Base-by-base conservation (phyloP, 2,329 filamentous ascomycete genomes). In the Calonectria multiphialidica region DNA sequence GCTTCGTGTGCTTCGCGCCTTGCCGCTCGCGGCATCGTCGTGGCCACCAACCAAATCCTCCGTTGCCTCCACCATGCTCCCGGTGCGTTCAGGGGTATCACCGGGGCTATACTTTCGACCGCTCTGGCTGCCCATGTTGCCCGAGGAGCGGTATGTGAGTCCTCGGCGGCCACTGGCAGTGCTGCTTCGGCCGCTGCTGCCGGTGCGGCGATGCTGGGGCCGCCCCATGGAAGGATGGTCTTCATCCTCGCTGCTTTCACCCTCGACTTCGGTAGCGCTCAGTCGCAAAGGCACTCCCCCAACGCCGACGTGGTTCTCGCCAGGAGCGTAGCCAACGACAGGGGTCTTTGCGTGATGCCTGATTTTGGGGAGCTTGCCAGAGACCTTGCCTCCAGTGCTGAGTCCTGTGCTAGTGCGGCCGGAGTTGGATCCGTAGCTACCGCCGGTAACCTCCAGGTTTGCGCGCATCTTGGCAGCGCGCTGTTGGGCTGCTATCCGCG, bases 191-290 rank as follows among this genome's bases (percentile, higher is more conserved):
- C 93, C 93, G 78, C 93, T 95, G 82, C 93, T 95, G 55, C 93
- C 93, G 25, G 91, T 93, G 75, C 94, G 88, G 74, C 91, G 91
- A 83, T 96, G 93, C 75, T 92, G 88, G 84, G 88, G 79, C 72
- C 87, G 88, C 76, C 86, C 83, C 77, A 82, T 81, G 63, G 83
- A 81, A 40, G 85, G 83, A 18, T 83, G 82, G 49, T 93, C 92
- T 61, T 95, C 94, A 53, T 95, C 93, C 65, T 95, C 94, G 81
- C 93, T 95, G 78, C 96, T 95, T 76, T 93, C 95, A 76, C 94
- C 95, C 79, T 98, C 95, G 16, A 98, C 94, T 83, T 99, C 97
- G 63, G 94, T 97, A n/a, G 97, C 96, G 82, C 95, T 98, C 74
- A 99, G 88, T 50, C 97, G 93, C 84, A 98, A 91, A 2, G 97